Evolutionary conservation across 345 rosid genomes (phyloP).

Genomic region (Cardiospermum halicacabum): DNA sequence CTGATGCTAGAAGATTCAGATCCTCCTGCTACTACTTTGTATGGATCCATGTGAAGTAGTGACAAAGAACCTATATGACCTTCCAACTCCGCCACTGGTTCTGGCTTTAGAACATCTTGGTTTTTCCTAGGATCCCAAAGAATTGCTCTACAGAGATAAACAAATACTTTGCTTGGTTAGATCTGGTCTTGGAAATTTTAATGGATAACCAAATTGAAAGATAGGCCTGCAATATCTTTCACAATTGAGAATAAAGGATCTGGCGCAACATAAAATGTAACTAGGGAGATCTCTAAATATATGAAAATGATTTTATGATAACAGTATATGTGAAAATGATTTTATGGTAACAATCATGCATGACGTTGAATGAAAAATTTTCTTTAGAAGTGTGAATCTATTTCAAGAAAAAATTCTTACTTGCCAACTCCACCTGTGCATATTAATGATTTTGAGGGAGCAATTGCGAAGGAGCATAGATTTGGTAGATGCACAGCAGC

Average conservation of each 20-base stretch:
- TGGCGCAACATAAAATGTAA: not conserved
- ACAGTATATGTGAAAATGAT: not conserved
- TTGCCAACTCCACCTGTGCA: slow-evolving; percentile 54
- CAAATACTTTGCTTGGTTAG: not conserved
- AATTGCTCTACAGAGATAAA: slow-evolving; percentile 41
- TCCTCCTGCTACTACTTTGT: slow-evolving; percentile 57
- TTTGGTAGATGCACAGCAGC: slow-evolving; percentile 30
- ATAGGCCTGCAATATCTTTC: not conserved
- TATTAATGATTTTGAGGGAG: slow-evolving; percentile 46
- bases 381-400: not conserved
- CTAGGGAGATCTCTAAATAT: not conserved
- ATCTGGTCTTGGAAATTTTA: not conserved
- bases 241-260: not conserved
- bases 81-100: slow-evolving; percentile 47
- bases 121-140: slow-evolving; percentile 60
- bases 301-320: not conserved
- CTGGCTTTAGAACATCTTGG: slow-evolving; percentile 25
- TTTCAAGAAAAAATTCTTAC: slow-evolving; percentile 30
- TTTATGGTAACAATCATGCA: not conserved
- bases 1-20: slow-evolving; percentile 29
- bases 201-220: slow-evolving; percentile 1
- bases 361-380: not conserved
- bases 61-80: slow-evolving; percentile 47
- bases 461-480: slow-evolving; percentile 37
- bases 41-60: slow-evolving; percentile 45